Percentiles rank a stretch among this genome's conserved stretches.
Conservation (phyloP, 768 basidiomycete species). For the Lactarius tabidus region DNA sequence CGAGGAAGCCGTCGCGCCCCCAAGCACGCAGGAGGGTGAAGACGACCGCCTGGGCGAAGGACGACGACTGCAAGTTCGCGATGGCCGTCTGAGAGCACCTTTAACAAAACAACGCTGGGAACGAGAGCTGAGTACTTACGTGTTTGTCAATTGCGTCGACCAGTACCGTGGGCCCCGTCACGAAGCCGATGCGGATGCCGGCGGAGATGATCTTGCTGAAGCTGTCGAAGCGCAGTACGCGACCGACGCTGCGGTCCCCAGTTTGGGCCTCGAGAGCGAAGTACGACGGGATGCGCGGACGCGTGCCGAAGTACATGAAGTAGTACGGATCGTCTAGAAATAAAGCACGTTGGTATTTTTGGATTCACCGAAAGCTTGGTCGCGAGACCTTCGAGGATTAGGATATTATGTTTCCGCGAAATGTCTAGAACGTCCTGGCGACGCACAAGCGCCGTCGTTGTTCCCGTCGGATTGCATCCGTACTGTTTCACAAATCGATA, state of each 20-base stretch:
- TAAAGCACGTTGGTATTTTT: too few relatives aligned
- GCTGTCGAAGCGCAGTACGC: conserved; percentile 86
- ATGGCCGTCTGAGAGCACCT: conserved; percentile 48
- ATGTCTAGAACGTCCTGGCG: conserved; percentile 68
- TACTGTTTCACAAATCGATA: conserved; percentile 41
- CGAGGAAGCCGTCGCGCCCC: conserved; percentile 72
- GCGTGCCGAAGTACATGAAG: conserved; percentile 69
- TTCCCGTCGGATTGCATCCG: conserved; percentile 85
- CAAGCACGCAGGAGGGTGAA: conserved; percentile 57
- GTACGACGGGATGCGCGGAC: conserved; percentile 67
- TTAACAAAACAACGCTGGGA: not conserved
- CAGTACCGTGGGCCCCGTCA: conserved; percentile 66
- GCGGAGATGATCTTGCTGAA: conserved; percentile 79
- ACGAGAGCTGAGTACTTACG: conserved; percentile 38
- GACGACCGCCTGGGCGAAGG: conserved; percentile 60
- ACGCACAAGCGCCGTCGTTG: conserved; percentile 66
- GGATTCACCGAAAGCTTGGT: not conserved
- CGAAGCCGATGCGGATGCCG: conserved; percentile 79
- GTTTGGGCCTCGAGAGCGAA: conserved; percentile 70
- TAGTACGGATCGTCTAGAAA: conserved; percentile 73
- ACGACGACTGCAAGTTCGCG: conserved; percentile 63
- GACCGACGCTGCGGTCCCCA: conserved; percentile 54
- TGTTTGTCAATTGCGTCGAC: conserved; percentile 66
- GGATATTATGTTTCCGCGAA: conserved; percentile 65
- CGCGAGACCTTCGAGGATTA: conserved; percentile 77